phyloP scores from a whole-genome alignment of 805 yeast species.

The Cyberlindnera mrakii region DNA sequence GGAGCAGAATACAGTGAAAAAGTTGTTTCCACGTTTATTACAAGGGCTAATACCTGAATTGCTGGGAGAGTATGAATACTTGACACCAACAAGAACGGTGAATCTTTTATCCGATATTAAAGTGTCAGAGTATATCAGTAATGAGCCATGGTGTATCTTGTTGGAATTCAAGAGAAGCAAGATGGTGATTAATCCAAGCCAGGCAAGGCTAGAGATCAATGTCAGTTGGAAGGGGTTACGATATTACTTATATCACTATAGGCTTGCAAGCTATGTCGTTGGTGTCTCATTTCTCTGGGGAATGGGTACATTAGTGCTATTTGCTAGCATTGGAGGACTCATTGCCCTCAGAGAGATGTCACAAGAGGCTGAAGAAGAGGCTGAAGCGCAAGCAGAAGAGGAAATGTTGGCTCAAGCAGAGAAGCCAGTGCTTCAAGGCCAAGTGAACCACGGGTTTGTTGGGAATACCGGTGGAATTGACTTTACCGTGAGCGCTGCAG shows the following conservation, averaged over 20 bases:
- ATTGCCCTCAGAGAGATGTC: slow-evolving; percentile 11
- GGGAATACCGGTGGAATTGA: background rate
- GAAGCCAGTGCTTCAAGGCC: no score
- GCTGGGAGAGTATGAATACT: slow-evolving; percentile 4
- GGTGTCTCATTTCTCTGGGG: slow-evolving; percentile 18
- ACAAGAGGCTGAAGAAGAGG: background rate
- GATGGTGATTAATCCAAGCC: slow-evolving; percentile 14
- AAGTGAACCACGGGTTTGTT: background rate
- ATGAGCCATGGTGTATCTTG: slow-evolving; percentile 13
- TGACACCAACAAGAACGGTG: slow-evolving; percentile 3
- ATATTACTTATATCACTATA: slow-evolving; percentile 20
- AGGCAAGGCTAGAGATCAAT: slow-evolving; percentile 13
- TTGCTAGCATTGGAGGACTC: slow-evolving; percentile 15
- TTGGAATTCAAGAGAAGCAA: slow-evolving; percentile 19
- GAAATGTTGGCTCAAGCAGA: background rate
- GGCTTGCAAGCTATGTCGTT: slow-evolving; percentile 16
- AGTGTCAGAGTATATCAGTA: slow-evolving; percentile 8
- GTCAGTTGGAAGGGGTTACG: slow-evolving; percentile 20
- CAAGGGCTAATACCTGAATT: slow-evolving; percentile 16
- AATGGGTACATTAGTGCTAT: slow-evolving; percentile 9
- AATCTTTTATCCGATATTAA: slow-evolving; percentile 11
- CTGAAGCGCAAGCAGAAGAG: background rate
- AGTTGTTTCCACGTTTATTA: slow-evolving; percentile 15
- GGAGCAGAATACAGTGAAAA: slow-evolving; percentile 1
- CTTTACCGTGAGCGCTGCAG: background rate